Evolutionary conservation across 768 basidiomycete genomes (phyloP).

Genomic region (Lentinula detonsa): DNA sequence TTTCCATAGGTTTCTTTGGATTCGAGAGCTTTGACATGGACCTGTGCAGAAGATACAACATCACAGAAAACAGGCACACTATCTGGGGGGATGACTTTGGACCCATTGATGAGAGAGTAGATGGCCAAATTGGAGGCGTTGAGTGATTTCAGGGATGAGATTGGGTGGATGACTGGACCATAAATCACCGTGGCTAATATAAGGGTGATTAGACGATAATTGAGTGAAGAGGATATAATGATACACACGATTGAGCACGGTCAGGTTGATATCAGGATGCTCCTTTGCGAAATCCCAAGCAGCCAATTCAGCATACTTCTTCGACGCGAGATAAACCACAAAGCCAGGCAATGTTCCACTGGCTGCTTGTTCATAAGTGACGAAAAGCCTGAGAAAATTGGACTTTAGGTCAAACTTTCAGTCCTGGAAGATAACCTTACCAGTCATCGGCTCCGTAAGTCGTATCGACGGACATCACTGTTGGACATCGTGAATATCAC

Average conservation of each 20-base stretch:
- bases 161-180: constrained; percentile 2
- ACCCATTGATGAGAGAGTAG: background rate
- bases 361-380: constrained; percentile 13
- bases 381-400: constrained; percentile 9
- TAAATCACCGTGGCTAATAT: constrained; percentile 3
- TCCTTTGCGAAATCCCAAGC: constrained; percentile 19
- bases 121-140: background rate
- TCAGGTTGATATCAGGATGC: constrained; percentile 11
- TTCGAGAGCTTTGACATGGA: constrained; percentile 8
- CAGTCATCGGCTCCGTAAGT: background rate
- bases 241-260: constrained; percentile 11
- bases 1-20: constrained; percentile 1
- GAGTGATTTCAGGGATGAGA: background rate
- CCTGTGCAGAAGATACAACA: constrained; percentile 8
- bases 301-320: constrained; percentile 19
- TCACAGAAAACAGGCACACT: constrained; percentile 6
- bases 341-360: constrained; percentile 1
- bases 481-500: background rate
- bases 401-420: background rate
- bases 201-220: background rate
- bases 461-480: background rate
- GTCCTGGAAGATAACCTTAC: background rate
- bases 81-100: background rate
- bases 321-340: constrained; percentile 18
- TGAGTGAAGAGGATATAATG: background rate